Evolutionary conservation across 176 grass and related monocot species (phyloP).

Genomic region (Zizania latifolia): DNA sequence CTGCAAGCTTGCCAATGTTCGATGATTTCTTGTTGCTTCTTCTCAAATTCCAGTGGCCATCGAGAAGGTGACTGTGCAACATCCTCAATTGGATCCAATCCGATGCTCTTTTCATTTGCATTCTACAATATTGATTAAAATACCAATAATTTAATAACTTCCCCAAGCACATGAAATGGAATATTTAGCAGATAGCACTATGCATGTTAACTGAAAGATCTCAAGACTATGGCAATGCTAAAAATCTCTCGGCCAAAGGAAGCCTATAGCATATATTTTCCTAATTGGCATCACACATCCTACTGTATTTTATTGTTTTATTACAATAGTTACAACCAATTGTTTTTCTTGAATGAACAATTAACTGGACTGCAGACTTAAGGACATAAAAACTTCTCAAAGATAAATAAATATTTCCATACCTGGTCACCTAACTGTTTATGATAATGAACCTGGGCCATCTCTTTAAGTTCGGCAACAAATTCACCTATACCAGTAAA

Average conservation of each 20-base stretch:
- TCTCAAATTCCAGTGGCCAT: constrained; percentile 78
- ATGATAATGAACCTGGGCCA: constrained; percentile 71
- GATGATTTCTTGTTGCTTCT: constrained; percentile 77
- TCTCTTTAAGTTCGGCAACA: constrained; percentile 87
- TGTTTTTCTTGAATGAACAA: neutral
- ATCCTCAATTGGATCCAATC: constrained; percentile 23
- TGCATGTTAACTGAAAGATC: too few relatives aligned
- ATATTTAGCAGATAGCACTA: neutral
- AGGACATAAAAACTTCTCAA: neutral
- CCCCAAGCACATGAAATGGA: neutral
- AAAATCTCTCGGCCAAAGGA: neutral
- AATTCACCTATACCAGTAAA: constrained; percentile 71
- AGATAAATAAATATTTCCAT: neutral
- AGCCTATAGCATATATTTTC: neutral
- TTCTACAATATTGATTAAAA: constrained; percentile 28
- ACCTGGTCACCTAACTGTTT: constrained; percentile 57
- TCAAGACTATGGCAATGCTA: neutral
- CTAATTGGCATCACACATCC: neutral
- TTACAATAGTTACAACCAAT: neutral
- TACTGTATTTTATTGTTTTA: neutral
- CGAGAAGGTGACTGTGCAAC: constrained; percentile 53
- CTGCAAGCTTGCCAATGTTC: constrained; percentile 76
- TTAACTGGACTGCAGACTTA: neutral
- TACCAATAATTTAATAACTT: neutral
- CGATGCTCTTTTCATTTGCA: constrained; percentile 56